Percentiles rank a stretch among this genome's conserved stretches.
Conservation (phyloP, 257 asterid species). For the Solanum tarapatanum region DNA sequence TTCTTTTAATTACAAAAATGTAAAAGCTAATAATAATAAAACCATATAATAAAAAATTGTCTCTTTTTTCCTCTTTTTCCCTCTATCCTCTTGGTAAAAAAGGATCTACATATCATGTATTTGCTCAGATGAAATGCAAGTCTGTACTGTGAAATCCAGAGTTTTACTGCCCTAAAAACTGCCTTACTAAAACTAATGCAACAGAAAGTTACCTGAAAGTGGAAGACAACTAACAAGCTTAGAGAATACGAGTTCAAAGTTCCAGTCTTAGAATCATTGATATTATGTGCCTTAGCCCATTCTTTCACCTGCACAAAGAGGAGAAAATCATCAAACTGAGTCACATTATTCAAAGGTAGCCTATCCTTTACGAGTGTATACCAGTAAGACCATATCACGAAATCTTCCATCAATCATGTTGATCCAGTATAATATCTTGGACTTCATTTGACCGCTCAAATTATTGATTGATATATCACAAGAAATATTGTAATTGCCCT, state of each 20-base stretch:
- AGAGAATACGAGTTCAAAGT: constrained; percentile 73
- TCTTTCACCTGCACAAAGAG: constrained; percentile 74
- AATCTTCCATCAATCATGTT: constrained; percentile 75
- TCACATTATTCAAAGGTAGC: constrained; percentile 5
- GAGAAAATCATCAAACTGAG: background rate
- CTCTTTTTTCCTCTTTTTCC: background rate
- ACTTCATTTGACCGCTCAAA: constrained; percentile 87
- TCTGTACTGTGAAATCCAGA: background rate
- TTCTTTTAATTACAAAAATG: background rate
- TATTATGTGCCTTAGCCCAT: constrained; percentile 78
- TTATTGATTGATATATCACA: constrained; percentile 88
- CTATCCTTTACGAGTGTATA: constrained; percentile 20
- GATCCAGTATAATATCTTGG: constrained; percentile 80
- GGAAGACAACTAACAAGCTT: constrained; percentile 79
- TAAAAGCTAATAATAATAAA: background rate
- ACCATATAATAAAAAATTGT: background rate
- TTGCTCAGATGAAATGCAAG: background rate
- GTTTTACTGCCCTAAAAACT: background rate
- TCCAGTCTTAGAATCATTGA: constrained; percentile 80
- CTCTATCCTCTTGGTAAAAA: background rate
- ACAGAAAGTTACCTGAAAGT: constrained; percentile 64
- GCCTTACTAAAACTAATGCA: background rate
- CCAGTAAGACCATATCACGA: constrained; percentile 83
- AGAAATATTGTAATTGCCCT: constrained; percentile 44
- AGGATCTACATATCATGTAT: background rate